A percentile compares a stretch with the other conserved stretches of the same genome.
These are phyloP conservation scores for Pittosporum tobira DNA, from an alignment of 129 eudicot species.

Conservation along the genomic window DNA sequence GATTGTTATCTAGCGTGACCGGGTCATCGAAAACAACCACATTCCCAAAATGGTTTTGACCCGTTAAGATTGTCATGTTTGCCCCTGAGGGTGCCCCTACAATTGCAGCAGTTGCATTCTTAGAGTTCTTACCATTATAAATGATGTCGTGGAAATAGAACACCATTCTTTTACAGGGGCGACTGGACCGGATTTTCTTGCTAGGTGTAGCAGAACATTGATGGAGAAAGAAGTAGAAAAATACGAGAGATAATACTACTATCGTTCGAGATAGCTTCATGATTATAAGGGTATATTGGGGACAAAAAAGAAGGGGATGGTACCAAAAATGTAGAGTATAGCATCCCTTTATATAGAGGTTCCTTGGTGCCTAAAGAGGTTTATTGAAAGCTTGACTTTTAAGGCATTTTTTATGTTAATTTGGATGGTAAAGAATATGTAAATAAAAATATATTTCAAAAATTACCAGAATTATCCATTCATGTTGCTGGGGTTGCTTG, in stretches of 20 bases:
- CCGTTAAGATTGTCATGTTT: slow-evolving; percentile 34
- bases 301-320: background rate
- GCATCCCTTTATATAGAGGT: too few species aligned
- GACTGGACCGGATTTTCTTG: slow-evolving; percentile 20
- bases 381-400: slow-evolving; percentile 4
- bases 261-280: slow-evolving; percentile 24
- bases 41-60: slow-evolving; percentile 45
- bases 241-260: slow-evolving; percentile 7
- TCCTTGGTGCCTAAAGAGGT: too few species aligned
- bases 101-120: slow-evolving; percentile 61
- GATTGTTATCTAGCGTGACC: slow-evolving; percentile 52
- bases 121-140: slow-evolving; percentile 41
- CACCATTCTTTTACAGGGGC: slow-evolving; percentile 47
- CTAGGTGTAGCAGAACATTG: slow-evolving; percentile 18
- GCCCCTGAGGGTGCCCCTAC: slow-evolving; percentile 68
- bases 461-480: too few species aligned
- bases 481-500: too few species aligned
- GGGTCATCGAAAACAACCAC: slow-evolving; percentile 72
- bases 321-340: too few species aligned
- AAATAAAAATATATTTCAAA: too few species aligned
- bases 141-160: slow-evolving; percentile 60
- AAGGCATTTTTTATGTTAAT: background rate
- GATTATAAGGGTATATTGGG: background rate
- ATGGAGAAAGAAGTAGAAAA: slow-evolving; percentile 30
- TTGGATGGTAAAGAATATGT: too few species aligned